Evolutionary conservation across 441 rosid species (phyloP).

Genomic region (Arabidopsis hybrid): DNA sequence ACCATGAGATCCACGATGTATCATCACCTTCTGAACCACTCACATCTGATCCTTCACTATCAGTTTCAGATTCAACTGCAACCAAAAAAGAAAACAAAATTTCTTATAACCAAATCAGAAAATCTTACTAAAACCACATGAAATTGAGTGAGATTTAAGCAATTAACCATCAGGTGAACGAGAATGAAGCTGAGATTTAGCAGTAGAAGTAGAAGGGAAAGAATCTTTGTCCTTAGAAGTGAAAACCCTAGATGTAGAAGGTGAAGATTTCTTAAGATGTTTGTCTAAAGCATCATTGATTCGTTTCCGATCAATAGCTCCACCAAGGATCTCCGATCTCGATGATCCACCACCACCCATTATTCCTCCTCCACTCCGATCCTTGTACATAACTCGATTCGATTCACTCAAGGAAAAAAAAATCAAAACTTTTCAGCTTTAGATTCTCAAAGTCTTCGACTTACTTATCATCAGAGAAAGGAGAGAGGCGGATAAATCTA

Average conservation of each 20-base stretch:
- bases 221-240: constrained; percentile 42
- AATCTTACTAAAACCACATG: not conserved
- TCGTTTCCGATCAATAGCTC: constrained; percentile 48
- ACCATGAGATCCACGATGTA: constrained; percentile 98
- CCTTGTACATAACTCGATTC: constrained; percentile 43
- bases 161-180: constrained; percentile 34
- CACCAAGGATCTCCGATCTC: constrained; percentile 70
- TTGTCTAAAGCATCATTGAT: constrained; percentile 48
- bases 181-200: constrained; percentile 40
- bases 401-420: not conserved
- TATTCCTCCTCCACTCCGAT: constrained; percentile 51
- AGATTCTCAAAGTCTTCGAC: constrained; percentile 34
- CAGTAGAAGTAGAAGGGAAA: constrained; percentile 33
- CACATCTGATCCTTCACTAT: constrained; percentile 80
- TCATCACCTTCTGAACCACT: constrained; percentile 96
- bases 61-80: constrained; percentile 77
- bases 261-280: constrained; percentile 42
- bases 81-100: not conserved
- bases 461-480: constrained; percentile 17
- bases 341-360: constrained; percentile 54
- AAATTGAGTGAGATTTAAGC: constrained; percentile 16
- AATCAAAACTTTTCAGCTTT: not conserved
- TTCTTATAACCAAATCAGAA: not conserved
- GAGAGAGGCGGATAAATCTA: constrained; percentile 43
- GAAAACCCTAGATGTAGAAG: constrained; percentile 44